Percentiles rank a stretch among this genome's conserved stretches.
Conservation (phyloP, 495 filamentous ascomycete genomes). For the Trichocladium antarcticum region DNA sequence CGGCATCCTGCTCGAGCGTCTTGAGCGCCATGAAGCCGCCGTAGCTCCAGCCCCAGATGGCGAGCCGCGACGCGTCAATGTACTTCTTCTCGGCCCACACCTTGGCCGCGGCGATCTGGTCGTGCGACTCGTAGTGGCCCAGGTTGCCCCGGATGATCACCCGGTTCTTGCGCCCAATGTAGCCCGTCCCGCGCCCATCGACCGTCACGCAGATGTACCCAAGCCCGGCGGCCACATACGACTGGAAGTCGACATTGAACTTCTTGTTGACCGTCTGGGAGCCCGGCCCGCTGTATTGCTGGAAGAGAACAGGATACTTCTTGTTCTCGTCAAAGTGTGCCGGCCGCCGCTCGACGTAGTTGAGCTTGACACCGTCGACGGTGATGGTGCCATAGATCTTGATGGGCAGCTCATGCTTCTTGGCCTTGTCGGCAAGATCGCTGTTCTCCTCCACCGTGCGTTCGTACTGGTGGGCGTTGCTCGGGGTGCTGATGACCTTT, state of each 20-base stretch:
- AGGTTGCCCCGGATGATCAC: slow-evolving; percentile 73
- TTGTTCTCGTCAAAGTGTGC: slow-evolving; percentile 79
- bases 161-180: slow-evolving; percentile 72
- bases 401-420: slow-evolving; percentile 70
- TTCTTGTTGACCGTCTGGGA: slow-evolving; percentile 76
- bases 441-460: slow-evolving; percentile 67
- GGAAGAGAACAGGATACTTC: slow-evolving; percentile 88
- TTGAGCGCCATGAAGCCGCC: slow-evolving; percentile 97
- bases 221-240: slow-evolving; percentile 72
- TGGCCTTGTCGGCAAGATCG: slow-evolving; percentile 53
- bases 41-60: slow-evolving; percentile 98
- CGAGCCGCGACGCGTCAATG: slow-evolving; percentile 68
- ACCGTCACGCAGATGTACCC: slow-evolving; percentile 96
- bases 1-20: slow-evolving; percentile 81
- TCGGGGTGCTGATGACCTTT: slow-evolving; percentile 74
- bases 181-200: slow-evolving; percentile 88
- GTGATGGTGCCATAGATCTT: slow-evolving; percentile 76
- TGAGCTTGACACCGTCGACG: slow-evolving; percentile 56
- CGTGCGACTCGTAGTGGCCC: slow-evolving; percentile 71
- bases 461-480: slow-evolving; percentile 51
- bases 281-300: slow-evolving; percentile 82
- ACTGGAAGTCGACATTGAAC: slow-evolving; percentile 81
- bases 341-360: slow-evolving; percentile 82
- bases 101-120: slow-evolving; percentile 87
- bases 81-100: slow-evolving; percentile 74